Evolutionary conservation across 371 early-diverging fungal species (phyloP).

Genomic region (Rhizopus sp.): DNA sequence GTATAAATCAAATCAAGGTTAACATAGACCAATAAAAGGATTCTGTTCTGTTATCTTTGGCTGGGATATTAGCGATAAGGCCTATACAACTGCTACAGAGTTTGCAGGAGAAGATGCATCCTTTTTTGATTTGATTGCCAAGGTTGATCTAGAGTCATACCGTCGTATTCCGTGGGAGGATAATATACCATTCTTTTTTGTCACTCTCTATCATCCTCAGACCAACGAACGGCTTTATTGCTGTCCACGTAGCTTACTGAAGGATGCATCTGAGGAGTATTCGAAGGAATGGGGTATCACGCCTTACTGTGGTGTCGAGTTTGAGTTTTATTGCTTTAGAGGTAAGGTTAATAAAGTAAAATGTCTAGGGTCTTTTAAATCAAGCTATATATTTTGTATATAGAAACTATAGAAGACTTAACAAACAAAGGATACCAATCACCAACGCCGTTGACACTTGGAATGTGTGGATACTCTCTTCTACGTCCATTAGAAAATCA

Average conservation of each 20-base stretch:
- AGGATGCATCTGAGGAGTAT: constrained; percentile 44
- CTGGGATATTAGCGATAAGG: constrained; percentile 77
- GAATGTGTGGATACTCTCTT: constrained; percentile 85
- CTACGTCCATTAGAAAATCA: constrained; percentile 73
- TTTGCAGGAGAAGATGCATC: constrained; percentile 41
- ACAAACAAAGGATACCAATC: constrained; percentile 58
- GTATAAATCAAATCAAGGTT: not conserved
- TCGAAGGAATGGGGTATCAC: constrained; percentile 52
- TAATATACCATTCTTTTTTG: constrained; percentile 74
- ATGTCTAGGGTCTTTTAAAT: not conserved
- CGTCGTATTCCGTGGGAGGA: constrained; percentile 81
- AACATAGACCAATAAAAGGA: constrained; percentile 38
- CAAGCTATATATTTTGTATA: not conserved
- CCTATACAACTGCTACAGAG: constrained; percentile 38
- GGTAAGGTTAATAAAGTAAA: constrained; percentile 44
- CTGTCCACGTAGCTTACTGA: constrained; percentile 72
- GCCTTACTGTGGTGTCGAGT: constrained; percentile 76
- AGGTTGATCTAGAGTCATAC: constrained; percentile 65
- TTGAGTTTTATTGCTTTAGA: constrained; percentile 84
- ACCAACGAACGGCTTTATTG: constrained; percentile 57
- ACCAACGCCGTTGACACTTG: constrained; percentile 65
- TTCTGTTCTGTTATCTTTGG: constrained; percentile 87
- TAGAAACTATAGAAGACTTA: constrained; percentile 71
- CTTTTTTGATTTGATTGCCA: constrained; percentile 70
- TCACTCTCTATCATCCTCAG: constrained; percentile 65